Evolutionary conservation across 192 early-diverging fungal species (phyloP), one percentile per base, ranked within the genome.

Genomic region (Jimgerdemannia lactiflua): DNA sequence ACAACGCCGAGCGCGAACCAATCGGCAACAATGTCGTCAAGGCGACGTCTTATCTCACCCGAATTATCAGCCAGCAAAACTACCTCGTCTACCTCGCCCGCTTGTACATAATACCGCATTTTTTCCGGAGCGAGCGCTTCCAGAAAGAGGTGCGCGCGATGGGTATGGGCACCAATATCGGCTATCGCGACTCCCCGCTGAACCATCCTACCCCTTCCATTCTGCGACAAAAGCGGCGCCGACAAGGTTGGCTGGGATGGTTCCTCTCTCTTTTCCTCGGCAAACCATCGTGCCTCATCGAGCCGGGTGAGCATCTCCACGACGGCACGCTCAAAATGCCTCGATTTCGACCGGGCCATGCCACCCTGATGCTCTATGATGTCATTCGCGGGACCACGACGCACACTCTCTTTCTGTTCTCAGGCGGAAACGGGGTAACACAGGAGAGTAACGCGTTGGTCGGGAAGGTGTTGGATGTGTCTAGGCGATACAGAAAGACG

Each of bases 1-100:
- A 84, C 67, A 68, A 17, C 29, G 64, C 39, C 18, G 85, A 86
- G 67, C 78, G 74, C n/a, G 17, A 29, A 11, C 59, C 73, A 0
- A 59, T 79, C 7, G 78, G 68, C 9, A 70, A 70, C 8, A 14
- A 69, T 1, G 18, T 18, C 6, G 9, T 68, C 9, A 39, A 20
- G 0, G 40, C 29, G 7, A 68, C 67, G 6, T 7, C 9, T 18
- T 20, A 18, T 6, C 19, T 39, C 67, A 68, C 67, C 7, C 7
- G 18, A 20, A 68, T 68, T 68, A 6, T 68, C 29, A 8, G 9
- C 67, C 7, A 68, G 9, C 49, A 14, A 6, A 59, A 0, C 49
- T 6, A 14, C 14, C 2, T 59, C 49, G 40, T 19, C 40, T 6
- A 68, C 40, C 19, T 68, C 6, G 67, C 67, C 8, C 19, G 40